These are phyloP conservation scores for Pleurotus djamor DNA, from an alignment of 768 basidiomycete genomes.

Conservation along the genomic window DNA sequence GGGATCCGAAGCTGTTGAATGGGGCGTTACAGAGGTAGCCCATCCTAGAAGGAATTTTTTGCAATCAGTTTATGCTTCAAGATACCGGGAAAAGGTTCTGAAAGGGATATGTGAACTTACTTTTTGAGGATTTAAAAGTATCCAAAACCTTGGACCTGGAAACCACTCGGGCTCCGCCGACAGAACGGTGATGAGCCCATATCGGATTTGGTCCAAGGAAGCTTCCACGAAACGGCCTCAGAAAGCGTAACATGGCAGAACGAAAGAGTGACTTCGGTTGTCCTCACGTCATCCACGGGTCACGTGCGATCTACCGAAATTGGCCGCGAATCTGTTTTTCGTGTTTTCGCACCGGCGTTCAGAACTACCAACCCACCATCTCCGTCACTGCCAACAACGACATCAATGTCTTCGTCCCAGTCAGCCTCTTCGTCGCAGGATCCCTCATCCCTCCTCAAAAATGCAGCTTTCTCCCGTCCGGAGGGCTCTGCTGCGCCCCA, in stretches of 20 bases:
- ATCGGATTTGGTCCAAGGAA: not conserved
- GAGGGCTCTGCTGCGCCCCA: slow-evolving; percentile 40
- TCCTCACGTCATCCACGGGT: not conserved
- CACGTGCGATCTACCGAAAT: not conserved
- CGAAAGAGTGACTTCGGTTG: not conserved
- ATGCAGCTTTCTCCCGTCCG: slow-evolving; percentile 46
- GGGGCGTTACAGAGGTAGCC: slow-evolving; percentile 78
- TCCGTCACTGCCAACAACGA: slow-evolving; percentile 21
- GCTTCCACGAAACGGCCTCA: slow-evolving; percentile 4
- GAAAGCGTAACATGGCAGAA: slow-evolving; percentile 3
- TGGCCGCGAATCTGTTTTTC: slow-evolving; percentile 3
- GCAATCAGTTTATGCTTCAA: not conserved
- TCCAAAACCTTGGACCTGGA: slow-evolving; percentile 17
- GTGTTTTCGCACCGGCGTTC: not conserved
- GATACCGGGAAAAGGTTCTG: not conserved
- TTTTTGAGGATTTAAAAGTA: slow-evolving; percentile 17
- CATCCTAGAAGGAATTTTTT: slow-evolving; percentile 46
- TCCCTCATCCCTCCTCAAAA: slow-evolving; percentile 41
- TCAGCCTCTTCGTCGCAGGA: slow-evolving; percentile 39
- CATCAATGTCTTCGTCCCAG: slow-evolving; percentile 21
- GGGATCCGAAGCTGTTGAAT: slow-evolving; percentile 82
- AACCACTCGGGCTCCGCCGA: not conserved
- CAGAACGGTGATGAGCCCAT: not conserved
- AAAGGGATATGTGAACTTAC: slow-evolving; percentile 21
- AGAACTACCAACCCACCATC: slow-evolving; percentile 19